Evolutionary conservation across 202 grass and related monocot genomes (phyloP), one percentile per base, ranked within the genome.

Genomic region (Zizania palustris): DNA sequence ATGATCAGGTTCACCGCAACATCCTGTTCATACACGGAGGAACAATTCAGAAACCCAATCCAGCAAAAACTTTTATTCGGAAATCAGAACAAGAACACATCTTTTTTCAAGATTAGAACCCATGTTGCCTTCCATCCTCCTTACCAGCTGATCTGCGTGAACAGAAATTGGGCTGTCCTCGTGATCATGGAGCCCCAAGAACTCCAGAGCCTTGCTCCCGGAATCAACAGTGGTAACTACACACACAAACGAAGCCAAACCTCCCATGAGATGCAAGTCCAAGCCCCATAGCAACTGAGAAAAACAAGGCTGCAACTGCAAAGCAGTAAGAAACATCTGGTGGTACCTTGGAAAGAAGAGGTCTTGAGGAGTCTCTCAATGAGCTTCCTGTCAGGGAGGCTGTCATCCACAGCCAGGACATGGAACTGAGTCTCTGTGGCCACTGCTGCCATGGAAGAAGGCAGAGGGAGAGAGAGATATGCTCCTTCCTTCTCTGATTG

Each of bases 341-440:
- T 9, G 10, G 9, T 71, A 92, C 93, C 89, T 67, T 98, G 91
- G 75, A 88, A 98, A 2, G 91, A 98, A 16, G 95, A 98, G 53
- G 91, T 92, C 88, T 87, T 92, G 71, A 98, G 91, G 11, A 98
- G 91, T 51, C 91, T 92, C 80, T 98, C 95, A 20, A 98, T 98
- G 46, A 98, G 85, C 84, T 98, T 98, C 85, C 95, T 90, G 73
- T 98, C 95, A 11, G 72, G 83, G 80, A 95, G 79, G 67, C 95
- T 95, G 61, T 98, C 95, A 58, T 95, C 95, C 38, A 98, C 91
- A 5, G 95, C 95, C 78, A 98, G 62, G 20, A 98, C 87, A 83
- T 98, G 95, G 80, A 95, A 98, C 16, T 57, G 82, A 10, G 85
- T 15, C 62, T 92, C 87, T 43, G 80, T 36, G 4, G 66, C 91